phyloP scores from a whole-genome alignment of 768 basidiomycete genomes.

The Lactarius deliciosus region DNA sequence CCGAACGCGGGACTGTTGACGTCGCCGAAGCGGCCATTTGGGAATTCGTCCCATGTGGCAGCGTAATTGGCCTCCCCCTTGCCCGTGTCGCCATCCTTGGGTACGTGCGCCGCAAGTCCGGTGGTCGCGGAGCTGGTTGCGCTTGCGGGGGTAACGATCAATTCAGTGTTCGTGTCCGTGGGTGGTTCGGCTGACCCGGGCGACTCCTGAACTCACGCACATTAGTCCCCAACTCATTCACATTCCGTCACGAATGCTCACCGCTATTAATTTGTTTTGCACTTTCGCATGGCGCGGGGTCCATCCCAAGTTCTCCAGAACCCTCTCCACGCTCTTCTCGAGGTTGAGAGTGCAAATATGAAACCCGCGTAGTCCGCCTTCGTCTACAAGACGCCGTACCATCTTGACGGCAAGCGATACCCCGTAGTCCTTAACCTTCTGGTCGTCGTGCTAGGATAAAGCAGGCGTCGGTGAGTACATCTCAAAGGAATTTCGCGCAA shows the following conservation, averaged over 20 bases:
- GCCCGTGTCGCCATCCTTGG: conserved; percentile 55
- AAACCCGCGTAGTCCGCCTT: conserved; percentile 66
- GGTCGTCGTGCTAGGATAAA: conserved; percentile 75
- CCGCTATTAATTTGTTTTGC: conserved; percentile 69
- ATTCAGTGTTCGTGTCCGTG: conserved; percentile 36
- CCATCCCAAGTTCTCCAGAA: conserved; percentile 82
- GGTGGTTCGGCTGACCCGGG: conserved; percentile 34
- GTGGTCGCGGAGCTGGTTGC: conserved; percentile 65
- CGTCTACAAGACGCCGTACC: conserved; percentile 57
- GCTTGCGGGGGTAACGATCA: conserved; percentile 61
- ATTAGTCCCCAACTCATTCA: neutral
- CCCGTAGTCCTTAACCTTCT: conserved; percentile 94
- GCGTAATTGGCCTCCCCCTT: conserved; percentile 76
- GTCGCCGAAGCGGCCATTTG: conserved; percentile 97
- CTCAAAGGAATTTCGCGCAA: neutral
- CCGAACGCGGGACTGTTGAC: conserved; percentile 97
- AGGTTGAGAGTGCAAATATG: conserved; percentile 98
- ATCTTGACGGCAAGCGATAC: conserved; percentile 80
- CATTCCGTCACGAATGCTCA: conserved; percentile 34
- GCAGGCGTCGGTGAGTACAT: neutral
- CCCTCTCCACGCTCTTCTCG: conserved; percentile 88
- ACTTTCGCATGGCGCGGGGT: conserved; percentile 39
- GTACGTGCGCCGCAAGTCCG: conserved; percentile 50
- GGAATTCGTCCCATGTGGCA: conserved; percentile 91
- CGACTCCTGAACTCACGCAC: conserved; percentile 31